Base-by-base conservation (phyloP, 73 alveolate genomes). In the Stentor coeruleus region DNA sequence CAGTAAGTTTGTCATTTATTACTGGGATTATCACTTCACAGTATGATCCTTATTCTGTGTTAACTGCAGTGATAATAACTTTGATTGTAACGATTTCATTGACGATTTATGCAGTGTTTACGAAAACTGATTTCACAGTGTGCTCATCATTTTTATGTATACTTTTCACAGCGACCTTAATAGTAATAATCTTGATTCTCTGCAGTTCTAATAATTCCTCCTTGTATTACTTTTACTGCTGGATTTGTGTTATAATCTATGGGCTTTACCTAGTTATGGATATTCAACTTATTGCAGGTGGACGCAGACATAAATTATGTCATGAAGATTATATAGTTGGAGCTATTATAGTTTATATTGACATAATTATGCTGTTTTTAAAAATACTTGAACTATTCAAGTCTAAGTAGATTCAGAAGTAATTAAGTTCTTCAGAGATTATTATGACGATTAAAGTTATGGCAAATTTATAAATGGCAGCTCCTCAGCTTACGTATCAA, bases 291-390 rank as follows among this genome's bases (percentile, higher is more conserved):
- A 92, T 92, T 55, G 35, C 86, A 75, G 87, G 82, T 86, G 86
- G 77, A 81, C 86, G 77, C 75, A 90, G 94, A 39, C 81, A 81
- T 59, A 87, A 75, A 31, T 87, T 87, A 77, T 59, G 84, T 14
- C 39, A 86, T 59, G 97, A 90, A 76, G 96, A 92, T 83, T 92
- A 92, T 83, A 90, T 92, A 3, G 74, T 87, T 58, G 97, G 96
- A 33, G 93, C 97, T 15, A 83, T 92, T 73, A 74, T 89, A 40
- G 39, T 92, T 31, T 92, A 92, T 81, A 30, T 92, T n/a, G 97
- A 92, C 85, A 82, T 92, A 39, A 88, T 85, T 14, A 81, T 84
- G 55, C 58, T 92, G 14, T 87, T 92, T 58, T 1, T 92, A 39
- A 39, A 80, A 40, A 86, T 92, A 49, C 82, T 92, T 26, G 1